Base-by-base conservation (phyloP, 192 early-diverging fungal genomes). In the Rhizoclosmatium sp. region DNA sequence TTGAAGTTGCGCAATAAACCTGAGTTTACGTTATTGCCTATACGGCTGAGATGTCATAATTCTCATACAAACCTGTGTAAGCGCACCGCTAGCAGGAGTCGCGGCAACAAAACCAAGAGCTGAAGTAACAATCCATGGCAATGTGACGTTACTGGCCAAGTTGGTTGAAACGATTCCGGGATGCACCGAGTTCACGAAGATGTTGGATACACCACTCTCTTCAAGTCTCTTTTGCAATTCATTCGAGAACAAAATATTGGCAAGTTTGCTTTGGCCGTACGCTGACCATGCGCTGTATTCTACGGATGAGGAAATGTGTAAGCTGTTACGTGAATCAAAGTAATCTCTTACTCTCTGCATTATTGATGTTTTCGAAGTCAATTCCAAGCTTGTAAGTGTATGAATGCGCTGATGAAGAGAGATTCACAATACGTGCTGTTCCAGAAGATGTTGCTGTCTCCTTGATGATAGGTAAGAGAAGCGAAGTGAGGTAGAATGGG, bases 181-280 rank as follows among this genome's bases (percentile, higher is more conserved):
- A 72, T 87, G 85, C 10, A 87, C 59, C 45, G 79, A 51, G 65
- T 85, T 85, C 19, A 80, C 85, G 49, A 69, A 79, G 47, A 87
- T 69, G 23, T 79, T 70, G 59, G 81, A 62, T 39, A 75, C 49
- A 3, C 59, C 47, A 21, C 67, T 69, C 9, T n/a, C 76, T 21
- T 82, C 69, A 12, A 83, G 65, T 16, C 71, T 59, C 46, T 83
- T 66, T 51, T 86, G 84, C 7, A 93, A 81, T 31, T 85, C 80
- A 19, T 78, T 82, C 0, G 84, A 72, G 78, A 89, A 91, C 19
- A 88, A 80, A 39, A 88, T 79, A 56, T 88, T 90, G 66, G 87
- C 83, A 75, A 90, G 79, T 82, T 93, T 93, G 21, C 84, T 83
- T 16, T 84, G 77, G 41, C 81, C 85, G 77, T 92, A 91, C 62